Evolutionary conservation across 371 early-diverging fungal genomes (phyloP), one percentile per base, ranked within the genome.

Genomic region (Mortierella sp.): DNA sequence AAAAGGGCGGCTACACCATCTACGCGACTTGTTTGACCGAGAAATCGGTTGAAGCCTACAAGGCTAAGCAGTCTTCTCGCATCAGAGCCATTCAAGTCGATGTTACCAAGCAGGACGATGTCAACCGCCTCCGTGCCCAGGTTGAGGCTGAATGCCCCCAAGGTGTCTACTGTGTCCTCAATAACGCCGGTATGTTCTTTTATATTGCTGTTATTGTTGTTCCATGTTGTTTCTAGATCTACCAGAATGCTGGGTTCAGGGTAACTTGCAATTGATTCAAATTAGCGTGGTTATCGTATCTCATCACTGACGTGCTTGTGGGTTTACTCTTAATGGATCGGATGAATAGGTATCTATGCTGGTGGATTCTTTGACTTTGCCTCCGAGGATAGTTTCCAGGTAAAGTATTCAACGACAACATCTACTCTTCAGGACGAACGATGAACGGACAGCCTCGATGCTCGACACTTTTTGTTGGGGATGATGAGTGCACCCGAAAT

Each of bases 361-460:
- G 86, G 82, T 50, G 86, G 82, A 48, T 86, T 86, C 76, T 80
- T 82, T 71, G 86, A 82, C 45, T 86, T 86, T 71, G 77, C 86
- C 4, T 31, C 77, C 5, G 82, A 79, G 45, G 82, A 86, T 8
- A 86, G 82, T 48, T 86, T 82, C 71, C 82, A 86, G 82, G 85
- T 85, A 85, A 16, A 55, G n/a, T 34, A 8, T 70, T 16, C 50
- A 26, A 19, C 21, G 47, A 44, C 45, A 65, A 24, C 9, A 26
- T 16, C 63, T 31, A 8, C 34, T 63, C 34, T 34, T 63, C 34
- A 60, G 31, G 60, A 60, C 13, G 11, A 57, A 31, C 0, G 34
- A 72, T 31, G 57, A 45, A 21, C 8, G 2, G 21, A 47, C n/a
- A 28, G 8, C 38, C 34, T 70, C n/a, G n/a, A 9, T 50, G 14